Conservation (phyloP, 169 alveolate species). For the Plasmodium gaboni region DNA sequence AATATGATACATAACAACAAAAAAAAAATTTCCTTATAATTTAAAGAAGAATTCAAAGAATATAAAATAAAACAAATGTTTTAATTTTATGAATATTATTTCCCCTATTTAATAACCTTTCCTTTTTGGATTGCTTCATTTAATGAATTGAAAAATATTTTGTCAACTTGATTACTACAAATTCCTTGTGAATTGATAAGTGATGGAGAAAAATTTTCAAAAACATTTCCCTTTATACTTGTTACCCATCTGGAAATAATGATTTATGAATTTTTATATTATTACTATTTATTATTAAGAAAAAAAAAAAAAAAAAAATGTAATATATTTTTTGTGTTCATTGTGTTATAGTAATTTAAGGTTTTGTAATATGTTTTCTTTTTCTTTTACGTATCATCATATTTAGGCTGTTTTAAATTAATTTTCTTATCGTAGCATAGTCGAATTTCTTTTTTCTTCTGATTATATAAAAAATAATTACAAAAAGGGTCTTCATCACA, state of each 20-base stretch:
- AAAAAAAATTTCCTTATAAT: no score
- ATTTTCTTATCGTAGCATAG: constrained; percentile 66
- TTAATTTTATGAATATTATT: background rate
- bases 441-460: constrained; percentile 52
- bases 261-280: background rate
- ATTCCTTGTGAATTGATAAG: constrained; percentile 71
- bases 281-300: background rate
- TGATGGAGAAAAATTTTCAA: constrained; percentile 46
- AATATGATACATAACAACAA: no score
- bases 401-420: constrained; percentile 24
- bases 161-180: constrained; percentile 53
- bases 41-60: no score
- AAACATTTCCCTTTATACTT: constrained; percentile 41
- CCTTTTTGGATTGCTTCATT: constrained; percentile 64
- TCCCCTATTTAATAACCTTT: constrained; percentile 31
- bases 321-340: background rate
- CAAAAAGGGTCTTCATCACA: constrained; percentile 75
- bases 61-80: background rate
- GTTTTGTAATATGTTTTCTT: background rate
- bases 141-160: constrained; percentile 33
- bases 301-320: background rate
- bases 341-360: background rate
- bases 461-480: constrained; percentile 36
- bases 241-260: constrained; percentile 35
- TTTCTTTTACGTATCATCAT: constrained; percentile 42